A percentile compares a stretch with the other conserved stretches of the same genome.
phyloP scores from a whole-genome alignment of 768 basidiomycete genomes.

The Rhizopogon vinicolor region DNA sequence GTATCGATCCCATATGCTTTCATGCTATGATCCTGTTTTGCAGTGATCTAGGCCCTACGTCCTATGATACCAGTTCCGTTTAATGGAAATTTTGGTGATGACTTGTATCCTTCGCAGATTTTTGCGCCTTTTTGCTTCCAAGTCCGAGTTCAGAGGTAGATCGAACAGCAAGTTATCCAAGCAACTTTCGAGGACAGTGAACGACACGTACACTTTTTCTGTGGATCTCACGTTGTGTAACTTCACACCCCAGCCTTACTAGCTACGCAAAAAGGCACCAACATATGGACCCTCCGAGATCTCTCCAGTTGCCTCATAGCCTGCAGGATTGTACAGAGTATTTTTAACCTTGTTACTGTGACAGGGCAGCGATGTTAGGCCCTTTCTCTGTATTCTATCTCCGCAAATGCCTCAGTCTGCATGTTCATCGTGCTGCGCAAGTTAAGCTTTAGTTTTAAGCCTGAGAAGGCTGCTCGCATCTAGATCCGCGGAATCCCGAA shows the following conservation, averaged over 20 bases:
- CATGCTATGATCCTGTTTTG: not conserved
- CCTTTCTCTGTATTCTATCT: no score
- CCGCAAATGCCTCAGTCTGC: no score
- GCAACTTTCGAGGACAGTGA: not conserved
- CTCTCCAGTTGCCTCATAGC: no score
- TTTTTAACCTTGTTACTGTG: no score
- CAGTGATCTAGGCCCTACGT: not conserved
- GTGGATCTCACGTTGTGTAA: not conserved
- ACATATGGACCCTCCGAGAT: no score
- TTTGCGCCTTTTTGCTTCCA: not conserved
- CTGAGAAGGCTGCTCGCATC: not conserved
- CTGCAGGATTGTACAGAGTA: no score
- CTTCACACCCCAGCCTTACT: not conserved
- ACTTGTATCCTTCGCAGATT: not conserved
- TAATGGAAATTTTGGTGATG: not conserved
- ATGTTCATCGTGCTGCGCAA: not conserved
- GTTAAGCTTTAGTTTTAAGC: not conserved
- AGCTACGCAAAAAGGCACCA: not conserved
- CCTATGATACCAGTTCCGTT: not conserved
- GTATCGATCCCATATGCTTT: not conserved
- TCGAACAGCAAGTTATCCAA: not conserved
- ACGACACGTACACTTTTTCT: not conserved
- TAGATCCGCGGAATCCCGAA: not conserved
- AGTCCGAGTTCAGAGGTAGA: not conserved
- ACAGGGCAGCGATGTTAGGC: not conserved